phyloP scores from a whole-genome alignment of 148 eudicot genomes.

The Rhododendron williamsianum region DNA sequence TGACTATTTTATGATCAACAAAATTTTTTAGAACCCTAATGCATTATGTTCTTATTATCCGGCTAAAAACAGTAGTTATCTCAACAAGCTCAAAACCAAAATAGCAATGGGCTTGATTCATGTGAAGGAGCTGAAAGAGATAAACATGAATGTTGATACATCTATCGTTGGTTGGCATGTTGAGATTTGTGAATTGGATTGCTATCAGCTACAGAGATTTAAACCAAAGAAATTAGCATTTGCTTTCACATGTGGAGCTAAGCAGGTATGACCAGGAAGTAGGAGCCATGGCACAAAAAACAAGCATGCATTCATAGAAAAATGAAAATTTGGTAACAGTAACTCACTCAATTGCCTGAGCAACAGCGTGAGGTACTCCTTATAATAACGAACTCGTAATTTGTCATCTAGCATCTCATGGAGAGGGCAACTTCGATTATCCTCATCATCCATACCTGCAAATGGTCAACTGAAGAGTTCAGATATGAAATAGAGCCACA shows the following conservation, averaged over 20 bases:
- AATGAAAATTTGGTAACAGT: neutral
- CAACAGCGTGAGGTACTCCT: conserved; percentile 64
- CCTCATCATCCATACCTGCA: conserved; percentile 86
- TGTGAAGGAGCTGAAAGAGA: conserved; percentile 1
- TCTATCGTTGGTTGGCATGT: neutral
- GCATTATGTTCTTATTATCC: neutral
- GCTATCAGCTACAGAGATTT: neutral
- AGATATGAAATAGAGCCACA: neutral
- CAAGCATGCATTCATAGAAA: neutral
- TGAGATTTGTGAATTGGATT: neutral
- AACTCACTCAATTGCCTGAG: conserved; percentile 58
- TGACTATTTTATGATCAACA: neutral
- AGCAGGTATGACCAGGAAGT: neutral
- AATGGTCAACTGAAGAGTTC: neutral
- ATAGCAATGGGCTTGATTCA: neutral
- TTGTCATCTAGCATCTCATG: conserved; percentile 77
- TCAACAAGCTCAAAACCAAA: neutral
- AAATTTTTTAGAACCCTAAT: neutral
- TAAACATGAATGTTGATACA: neutral
- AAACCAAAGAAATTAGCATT: neutral
- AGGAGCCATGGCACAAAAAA: neutral
- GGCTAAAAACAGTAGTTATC: neutral
- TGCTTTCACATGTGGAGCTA: neutral
- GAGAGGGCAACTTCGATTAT: conserved; percentile 33
- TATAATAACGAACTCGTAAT: conserved; percentile 60